Evolutionary conservation across 495 filamentous ascomycete genomes (phyloP).

Genomic region (Hyaloscypha hepaticicola): DNA sequence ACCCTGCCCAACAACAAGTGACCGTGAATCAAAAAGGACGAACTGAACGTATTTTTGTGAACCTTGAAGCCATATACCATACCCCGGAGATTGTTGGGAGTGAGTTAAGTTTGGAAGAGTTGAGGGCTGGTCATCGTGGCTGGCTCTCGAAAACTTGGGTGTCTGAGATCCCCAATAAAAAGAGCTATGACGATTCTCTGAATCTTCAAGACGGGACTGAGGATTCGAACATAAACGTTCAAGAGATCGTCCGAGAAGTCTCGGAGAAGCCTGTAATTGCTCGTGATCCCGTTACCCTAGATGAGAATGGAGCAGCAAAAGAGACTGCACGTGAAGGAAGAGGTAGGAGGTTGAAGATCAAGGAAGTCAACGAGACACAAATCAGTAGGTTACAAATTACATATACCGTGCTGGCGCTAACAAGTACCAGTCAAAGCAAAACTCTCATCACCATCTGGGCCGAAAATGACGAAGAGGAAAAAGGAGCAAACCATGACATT

Average conservation of each 20-base stretch:
- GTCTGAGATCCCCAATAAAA: slow-evolving; percentile 54
- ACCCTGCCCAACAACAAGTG: slow-evolving; percentile 62
- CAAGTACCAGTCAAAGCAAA: slow-evolving; percentile 76
- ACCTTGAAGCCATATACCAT: slow-evolving; percentile 82
- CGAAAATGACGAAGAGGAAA: slow-evolving; percentile 74
- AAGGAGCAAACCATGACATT: slow-evolving; percentile 92
- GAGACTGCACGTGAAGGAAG: slow-evolving; percentile 28
- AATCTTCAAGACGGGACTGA: slow-evolving; percentile 57
- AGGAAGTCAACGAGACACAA: slow-evolving; percentile 80
- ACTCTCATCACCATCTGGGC: slow-evolving; percentile 77
- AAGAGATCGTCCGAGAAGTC: slow-evolving; percentile 25
- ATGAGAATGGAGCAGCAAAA: slow-evolving; percentile 49
- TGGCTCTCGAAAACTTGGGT: slow-evolving; percentile 77
- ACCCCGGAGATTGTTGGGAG: slow-evolving; percentile 61
- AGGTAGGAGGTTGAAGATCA: slow-evolving; percentile 67
- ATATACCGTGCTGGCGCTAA: slow-evolving; percentile 5
- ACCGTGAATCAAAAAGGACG: slow-evolving; percentile 75
- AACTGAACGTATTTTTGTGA: slow-evolving; percentile 81
- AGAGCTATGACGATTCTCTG: slow-evolving; percentile 68
- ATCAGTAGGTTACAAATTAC: slow-evolving; percentile 58
- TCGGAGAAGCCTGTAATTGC: slow-evolving; percentile 45
- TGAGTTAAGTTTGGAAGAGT: slow-evolving; percentile 87
- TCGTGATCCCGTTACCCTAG: slow-evolving; percentile 42
- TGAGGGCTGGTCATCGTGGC: slow-evolving; percentile 75
- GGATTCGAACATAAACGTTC: slow-evolving; percentile 8